Percentiles rank a stretch among this genome's conserved stretches.
Evolutionary conservation across 305 asterid genomes (phyloP).

Genomic region (Fraxinus baroniana): DNA sequence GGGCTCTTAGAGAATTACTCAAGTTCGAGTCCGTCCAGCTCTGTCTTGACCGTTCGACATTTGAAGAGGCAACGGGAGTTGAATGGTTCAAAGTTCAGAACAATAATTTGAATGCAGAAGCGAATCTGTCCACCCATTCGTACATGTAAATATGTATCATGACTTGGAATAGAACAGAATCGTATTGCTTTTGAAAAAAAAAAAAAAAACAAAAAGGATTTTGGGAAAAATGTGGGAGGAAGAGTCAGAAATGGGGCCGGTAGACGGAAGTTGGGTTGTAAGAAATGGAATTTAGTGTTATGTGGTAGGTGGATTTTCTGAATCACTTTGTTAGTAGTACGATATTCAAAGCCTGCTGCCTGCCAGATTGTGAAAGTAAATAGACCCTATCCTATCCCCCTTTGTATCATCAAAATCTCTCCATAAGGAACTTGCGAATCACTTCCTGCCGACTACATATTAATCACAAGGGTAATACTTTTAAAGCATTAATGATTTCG

Average conservation of each 20-base stretch:
- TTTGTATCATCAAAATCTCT: constrained; percentile 17
- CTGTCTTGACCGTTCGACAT: not conserved
- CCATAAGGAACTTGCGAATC: constrained; percentile 5
- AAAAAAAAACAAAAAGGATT: not conserved
- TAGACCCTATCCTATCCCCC: not conserved
- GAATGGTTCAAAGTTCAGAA: not conserved
- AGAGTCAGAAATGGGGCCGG: constrained; percentile 23
- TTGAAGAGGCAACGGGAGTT: not conserved
- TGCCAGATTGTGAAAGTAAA: not conserved
- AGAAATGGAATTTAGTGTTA: constrained; percentile 32
- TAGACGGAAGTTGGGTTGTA: constrained; percentile 30
- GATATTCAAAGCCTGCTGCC: too few species aligned
- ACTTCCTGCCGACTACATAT: not conserved
- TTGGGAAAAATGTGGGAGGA: constrained; percentile 11
- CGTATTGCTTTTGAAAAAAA: not conserved
- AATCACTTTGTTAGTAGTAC: constrained; percentile 20
- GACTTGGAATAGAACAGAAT: not conserved
- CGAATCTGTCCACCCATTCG: not conserved
- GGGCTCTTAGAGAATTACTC: too few species aligned
- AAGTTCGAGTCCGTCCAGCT: not conserved
- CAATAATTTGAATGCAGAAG: not conserved
- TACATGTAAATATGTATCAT: not conserved
- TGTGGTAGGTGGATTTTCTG: constrained; percentile 2
- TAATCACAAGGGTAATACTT: not conserved
- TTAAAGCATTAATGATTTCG: not conserved